Base-by-base conservation (phyloP, 768 basidiomycete species). In the Phlebiopsis flavidoalba region DNA sequence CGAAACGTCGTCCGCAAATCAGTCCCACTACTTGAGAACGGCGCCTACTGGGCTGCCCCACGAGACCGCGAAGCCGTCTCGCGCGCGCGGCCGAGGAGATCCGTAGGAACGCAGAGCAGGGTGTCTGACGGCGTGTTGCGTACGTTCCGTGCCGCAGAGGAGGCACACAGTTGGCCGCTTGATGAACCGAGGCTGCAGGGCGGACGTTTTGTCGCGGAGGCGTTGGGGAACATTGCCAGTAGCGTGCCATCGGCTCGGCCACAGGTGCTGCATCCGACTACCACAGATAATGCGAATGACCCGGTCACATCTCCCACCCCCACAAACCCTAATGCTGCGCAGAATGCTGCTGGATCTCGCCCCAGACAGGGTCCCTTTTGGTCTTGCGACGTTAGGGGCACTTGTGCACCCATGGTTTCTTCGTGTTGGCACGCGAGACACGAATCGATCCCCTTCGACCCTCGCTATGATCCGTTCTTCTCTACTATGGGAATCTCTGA, bases 101-200 rank as follows among this genome's bases (percentile, higher is more conserved):
- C 8, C 71, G 73, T 8, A 70, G 72, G 48, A 75, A 75, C 50
- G 76, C 83, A 1, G 64, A 76, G 48, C 65, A 73, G 33, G 59
- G 69, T 21, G 65, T n/a, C 66, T 22, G 65, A 66, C 1, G 73
- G 75, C 52, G n/a, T n/a, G n/a, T n/a, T n/a, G n/a, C n/a, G 69
- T 73, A 17, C 71, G 73, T 7, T n/a, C n/a, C 69, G 71, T 43
- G 74, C 77, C n/a, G 71, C 81, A 0, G 77, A 77, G 35, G 77
- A 80, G 19, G 67, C 80, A 21, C 78, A 79, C 31, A 78, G 77
- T n/a, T n/a, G 43, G 69, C 69, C 22, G 73, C 83, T n/a, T n/a
- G n/a, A n/a, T 0, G 89, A 92, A 66, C n/a, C n/a, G 82, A 83
- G 65, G 85, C 87, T 64, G 89, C 90, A 0, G 81, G 84, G 12